phyloP scores from a whole-genome alignment of 495 filamentous ascomycete genomes.

The Neurospora sublineolata region DNA sequence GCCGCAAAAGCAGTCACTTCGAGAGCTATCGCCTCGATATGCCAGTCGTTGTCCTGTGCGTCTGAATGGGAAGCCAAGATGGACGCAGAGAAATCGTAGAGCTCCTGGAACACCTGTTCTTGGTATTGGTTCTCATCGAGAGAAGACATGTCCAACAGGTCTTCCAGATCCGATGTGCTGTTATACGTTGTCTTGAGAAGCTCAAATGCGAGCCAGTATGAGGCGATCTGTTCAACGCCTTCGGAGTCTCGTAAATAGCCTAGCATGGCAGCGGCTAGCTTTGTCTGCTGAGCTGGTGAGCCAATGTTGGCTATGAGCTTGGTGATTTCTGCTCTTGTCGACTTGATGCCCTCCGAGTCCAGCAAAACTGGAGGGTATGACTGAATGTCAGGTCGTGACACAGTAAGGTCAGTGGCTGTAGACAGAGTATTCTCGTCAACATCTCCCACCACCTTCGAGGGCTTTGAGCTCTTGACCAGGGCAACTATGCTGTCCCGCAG shows the following conservation, averaged over 20 bases:
- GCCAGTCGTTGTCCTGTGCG: slow-evolving; percentile 49
- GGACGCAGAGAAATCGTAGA: slow-evolving; percentile 66
- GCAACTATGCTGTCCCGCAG: slow-evolving; percentile 49
- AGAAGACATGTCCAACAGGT: slow-evolving; percentile 48
- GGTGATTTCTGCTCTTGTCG: slow-evolving; percentile 43
- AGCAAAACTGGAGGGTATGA: slow-evolving; percentile 54
- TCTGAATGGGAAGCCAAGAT: slow-evolving; percentile 44
- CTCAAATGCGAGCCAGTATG: slow-evolving; percentile 73
- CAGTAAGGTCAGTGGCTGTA: slow-evolving; percentile 11
- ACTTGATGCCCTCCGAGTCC: slow-evolving; percentile 50
- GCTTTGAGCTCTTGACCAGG: slow-evolving; percentile 28
- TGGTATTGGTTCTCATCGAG: slow-evolving; percentile 30
- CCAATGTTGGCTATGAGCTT: slow-evolving; percentile 35
- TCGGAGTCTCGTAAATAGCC: slow-evolving; percentile 43
- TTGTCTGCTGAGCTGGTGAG: slow-evolving; percentile 29
- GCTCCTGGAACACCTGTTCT: slow-evolving; percentile 54
- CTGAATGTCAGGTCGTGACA: slow-evolving; percentile 14
- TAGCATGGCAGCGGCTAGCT: slow-evolving; percentile 46
- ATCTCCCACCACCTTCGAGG: slow-evolving; percentile 14
- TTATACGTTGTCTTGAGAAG: slow-evolving; percentile 47
- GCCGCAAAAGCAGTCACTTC: slow-evolving; percentile 66
- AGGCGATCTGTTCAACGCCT: slow-evolving; percentile 48
- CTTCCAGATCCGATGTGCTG: slow-evolving; percentile 46
- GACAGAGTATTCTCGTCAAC: slow-evolving; percentile 8
- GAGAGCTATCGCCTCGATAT: slow-evolving; percentile 56